These are phyloP conservation scores for Kuraishia ogatae DNA, from an alignment of 805 yeast species.

Conservation along the genomic window DNA sequence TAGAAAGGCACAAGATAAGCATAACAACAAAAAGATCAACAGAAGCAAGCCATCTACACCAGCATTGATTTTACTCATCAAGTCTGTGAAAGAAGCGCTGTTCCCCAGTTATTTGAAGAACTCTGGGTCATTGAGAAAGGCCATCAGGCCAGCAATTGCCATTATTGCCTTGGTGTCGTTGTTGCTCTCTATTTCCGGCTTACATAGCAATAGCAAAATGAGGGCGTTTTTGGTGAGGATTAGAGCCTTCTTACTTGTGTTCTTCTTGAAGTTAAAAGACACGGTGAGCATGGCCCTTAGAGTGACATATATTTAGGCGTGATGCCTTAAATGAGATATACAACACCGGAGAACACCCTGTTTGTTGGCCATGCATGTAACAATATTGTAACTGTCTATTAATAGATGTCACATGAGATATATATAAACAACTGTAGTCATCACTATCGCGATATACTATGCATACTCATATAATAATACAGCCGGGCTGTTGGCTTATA, in stretches of 20 bases:
- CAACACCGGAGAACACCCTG: background rate
- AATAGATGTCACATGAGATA: no score
- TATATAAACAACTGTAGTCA: no score
- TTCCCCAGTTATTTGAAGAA: background rate
- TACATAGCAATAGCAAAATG: background rate
- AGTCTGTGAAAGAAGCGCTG: background rate
- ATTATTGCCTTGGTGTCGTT: conserved; percentile 1
- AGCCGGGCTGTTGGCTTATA: no score
- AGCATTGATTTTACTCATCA: background rate
- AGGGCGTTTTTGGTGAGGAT: conserved; percentile 5
- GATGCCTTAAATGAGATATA: background rate
- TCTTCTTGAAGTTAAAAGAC: conserved; percentile 10
- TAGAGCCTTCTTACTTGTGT: conserved; percentile 9
- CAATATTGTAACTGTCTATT: no score
- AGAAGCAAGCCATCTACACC: background rate
- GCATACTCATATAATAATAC: no score
- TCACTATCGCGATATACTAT: no score
- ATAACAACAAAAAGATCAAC: background rate
- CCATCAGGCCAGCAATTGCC: conserved; percentile 4
- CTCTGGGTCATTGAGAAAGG: background rate
- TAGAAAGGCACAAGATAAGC: background rate
- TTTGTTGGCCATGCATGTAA: no score
- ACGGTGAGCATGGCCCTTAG: conserved; percentile 20
- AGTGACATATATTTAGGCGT: conserved; percentile 14
- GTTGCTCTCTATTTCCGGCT: background rate